Evolutionary conservation across 2,329 filamentous ascomycete species (phyloP).

Genomic region (Talaromyces pinophilus): DNA sequence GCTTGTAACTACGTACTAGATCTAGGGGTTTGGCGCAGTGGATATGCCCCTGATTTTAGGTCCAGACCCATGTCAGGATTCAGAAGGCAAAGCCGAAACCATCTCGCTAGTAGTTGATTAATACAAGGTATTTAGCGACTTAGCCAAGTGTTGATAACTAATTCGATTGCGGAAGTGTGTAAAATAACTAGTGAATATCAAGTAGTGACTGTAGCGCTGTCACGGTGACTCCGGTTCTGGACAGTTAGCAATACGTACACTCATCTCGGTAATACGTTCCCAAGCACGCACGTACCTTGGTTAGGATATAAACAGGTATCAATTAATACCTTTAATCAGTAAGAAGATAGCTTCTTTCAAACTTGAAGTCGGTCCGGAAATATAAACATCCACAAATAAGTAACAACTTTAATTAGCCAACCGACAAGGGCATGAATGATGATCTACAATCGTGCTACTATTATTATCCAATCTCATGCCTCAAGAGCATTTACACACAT

Average conservation of each 20-base stretch:
- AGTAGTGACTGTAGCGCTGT: too few relatives aligned
- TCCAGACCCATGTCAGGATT: neutral
- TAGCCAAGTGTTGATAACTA: neutral
- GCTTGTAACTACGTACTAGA: neutral
- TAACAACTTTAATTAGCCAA: neutral
- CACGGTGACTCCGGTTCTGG: neutral
- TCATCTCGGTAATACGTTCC: neutral
- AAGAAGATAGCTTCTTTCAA: neutral
- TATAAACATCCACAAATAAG: neutral
- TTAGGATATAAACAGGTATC: neutral
- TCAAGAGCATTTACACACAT: neutral
- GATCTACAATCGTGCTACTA: slow-evolving; percentile 2
- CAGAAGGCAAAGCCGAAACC: neutral
- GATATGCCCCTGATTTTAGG: slow-evolving; percentile 9
- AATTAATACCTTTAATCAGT: neutral
- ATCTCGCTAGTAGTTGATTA: neutral
- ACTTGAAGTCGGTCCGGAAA: neutral
- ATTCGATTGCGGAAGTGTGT: neutral
- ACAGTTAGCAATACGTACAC: neutral
- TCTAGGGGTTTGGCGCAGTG: neutral
- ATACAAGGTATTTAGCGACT: neutral
- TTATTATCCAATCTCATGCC: slow-evolving; percentile 3
- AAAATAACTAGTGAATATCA: neutral
- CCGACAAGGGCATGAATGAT: neutral
- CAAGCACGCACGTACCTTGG: neutral